A percentile compares a stretch with the other conserved stretches of the same genome.
These are phyloP conservation scores for Elaeagnus macrophylla DNA, from an alignment of 306 rosid species.

Conservation along the genomic window DNA sequence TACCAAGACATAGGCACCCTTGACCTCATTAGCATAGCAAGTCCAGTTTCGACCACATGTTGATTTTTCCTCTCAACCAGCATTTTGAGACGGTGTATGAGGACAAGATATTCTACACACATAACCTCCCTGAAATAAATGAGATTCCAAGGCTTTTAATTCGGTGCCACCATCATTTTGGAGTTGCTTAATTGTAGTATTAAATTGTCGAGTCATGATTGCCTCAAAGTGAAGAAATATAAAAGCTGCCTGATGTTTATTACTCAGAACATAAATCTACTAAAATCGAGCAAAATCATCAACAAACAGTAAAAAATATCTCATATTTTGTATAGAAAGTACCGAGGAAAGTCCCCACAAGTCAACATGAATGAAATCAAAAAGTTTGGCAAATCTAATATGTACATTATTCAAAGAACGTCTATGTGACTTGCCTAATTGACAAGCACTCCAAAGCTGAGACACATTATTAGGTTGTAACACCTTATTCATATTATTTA, in stretches of 20 bases:
- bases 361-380: not conserved
- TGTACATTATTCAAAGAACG: too few relatives aligned
- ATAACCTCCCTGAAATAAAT: not conserved
- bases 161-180: not conserved
- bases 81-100: not conserved
- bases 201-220: not conserved
- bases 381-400: fast-evolving
- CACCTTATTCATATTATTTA: too few relatives aligned
- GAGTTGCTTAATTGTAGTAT: not conserved
- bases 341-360: not conserved
- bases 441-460: not conserved
- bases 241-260: not conserved
- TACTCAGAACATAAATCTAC: not conserved
- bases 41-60: not conserved
- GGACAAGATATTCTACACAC: not conserved
- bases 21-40: not conserved
- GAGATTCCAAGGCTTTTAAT: not conserved
- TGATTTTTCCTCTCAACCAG: not conserved
- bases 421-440: not conserved
- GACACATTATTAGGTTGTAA: too few relatives aligned
- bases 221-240: not conserved
- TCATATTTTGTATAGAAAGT: not conserved
- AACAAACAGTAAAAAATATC: not conserved
- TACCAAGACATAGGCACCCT: not conserved
- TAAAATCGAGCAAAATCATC: not conserved